Evolutionary conservation across 345 rosid species (phyloP).

Genomic region (Eucalyptus brandiana): DNA sequence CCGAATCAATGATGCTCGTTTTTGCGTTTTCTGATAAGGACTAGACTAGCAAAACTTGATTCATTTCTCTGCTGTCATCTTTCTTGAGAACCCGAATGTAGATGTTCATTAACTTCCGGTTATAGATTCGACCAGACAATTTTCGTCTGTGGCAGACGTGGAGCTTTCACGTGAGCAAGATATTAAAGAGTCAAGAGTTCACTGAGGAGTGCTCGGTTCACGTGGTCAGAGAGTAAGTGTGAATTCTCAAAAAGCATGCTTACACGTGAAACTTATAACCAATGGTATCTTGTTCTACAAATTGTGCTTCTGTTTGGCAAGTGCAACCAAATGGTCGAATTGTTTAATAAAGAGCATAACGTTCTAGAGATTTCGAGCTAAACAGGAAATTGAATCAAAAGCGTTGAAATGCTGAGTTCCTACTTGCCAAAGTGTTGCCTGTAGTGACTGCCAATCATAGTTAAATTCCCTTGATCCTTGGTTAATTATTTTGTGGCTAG

Average conservation of each 20-base stretch:
- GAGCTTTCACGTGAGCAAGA: conserved; percentile 10
- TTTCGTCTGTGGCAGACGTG: conserved; percentile 4
- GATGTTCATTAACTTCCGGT: neutral
- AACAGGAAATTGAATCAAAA: neutral
- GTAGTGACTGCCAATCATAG: neutral
- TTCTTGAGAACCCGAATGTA: neutral
- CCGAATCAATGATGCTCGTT: neutral
- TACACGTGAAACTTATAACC: neutral
- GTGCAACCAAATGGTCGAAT: neutral
- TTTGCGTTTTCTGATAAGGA: neutral
- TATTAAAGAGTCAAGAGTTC: neutral
- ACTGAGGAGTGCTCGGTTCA: conserved; percentile 1
- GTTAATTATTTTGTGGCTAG: neutral
- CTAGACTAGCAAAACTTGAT: neutral
- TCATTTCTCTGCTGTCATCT: neutral
- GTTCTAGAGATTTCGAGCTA: neutral
- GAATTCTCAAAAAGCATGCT: neutral
- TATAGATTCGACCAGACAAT: neutral
- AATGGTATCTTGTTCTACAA: neutral
- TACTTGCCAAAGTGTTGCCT: neutral
- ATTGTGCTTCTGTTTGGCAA: neutral
- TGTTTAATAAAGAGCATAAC: neutral
- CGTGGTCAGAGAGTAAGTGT: conserved; percentile 11
- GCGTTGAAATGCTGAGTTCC: neutral
- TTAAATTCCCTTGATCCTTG: neutral